A percentile compares a stretch with the other conserved stretches of the same genome.
Conservation (phyloP, 805 yeast species). For the Candida maltosa region DNA sequence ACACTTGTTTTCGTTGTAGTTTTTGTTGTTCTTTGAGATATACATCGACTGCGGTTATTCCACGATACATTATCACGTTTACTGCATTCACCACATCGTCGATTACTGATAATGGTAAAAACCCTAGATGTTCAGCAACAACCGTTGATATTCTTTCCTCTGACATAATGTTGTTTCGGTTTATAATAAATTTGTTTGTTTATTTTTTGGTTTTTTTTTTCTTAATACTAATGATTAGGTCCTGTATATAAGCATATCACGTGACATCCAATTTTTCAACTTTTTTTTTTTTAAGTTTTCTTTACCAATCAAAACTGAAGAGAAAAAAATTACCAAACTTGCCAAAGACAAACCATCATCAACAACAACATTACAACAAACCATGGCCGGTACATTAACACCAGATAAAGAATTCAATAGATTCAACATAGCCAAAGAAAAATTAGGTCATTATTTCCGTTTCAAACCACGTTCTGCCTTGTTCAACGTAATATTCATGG, state of each 20-base stretch:
- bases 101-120: slow-evolving; percentile 74
- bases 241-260: no score
- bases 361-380: background rate
- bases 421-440: slow-evolving; percentile 41
- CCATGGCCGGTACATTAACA: slow-evolving; percentile 41
- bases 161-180: background rate
- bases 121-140: slow-evolving; percentile 83
- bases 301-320: background rate
- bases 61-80: slow-evolving; percentile 77
- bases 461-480: slow-evolving; percentile 36
- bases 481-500: slow-evolving; percentile 36
- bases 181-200: background rate
- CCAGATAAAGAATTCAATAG: slow-evolving; percentile 41
- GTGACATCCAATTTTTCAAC: slow-evolving; percentile 2
- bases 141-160: slow-evolving; percentile 38
- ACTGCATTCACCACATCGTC: slow-evolving; percentile 89
- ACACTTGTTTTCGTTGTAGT: background rate
- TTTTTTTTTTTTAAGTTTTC: background rate
- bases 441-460: slow-evolving; percentile 39
- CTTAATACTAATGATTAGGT: background rate
- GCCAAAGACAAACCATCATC: background rate
- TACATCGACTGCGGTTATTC: slow-evolving; percentile 74
- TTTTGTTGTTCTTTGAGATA: slow-evolving; percentile 36
- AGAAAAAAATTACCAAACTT: slow-evolving; percentile 2
- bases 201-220: background rate